These are phyloP conservation scores for Pisolithus tinctorius DNA, from an alignment of 768 basidiomycete genomes.

Conservation along the genomic window DNA sequence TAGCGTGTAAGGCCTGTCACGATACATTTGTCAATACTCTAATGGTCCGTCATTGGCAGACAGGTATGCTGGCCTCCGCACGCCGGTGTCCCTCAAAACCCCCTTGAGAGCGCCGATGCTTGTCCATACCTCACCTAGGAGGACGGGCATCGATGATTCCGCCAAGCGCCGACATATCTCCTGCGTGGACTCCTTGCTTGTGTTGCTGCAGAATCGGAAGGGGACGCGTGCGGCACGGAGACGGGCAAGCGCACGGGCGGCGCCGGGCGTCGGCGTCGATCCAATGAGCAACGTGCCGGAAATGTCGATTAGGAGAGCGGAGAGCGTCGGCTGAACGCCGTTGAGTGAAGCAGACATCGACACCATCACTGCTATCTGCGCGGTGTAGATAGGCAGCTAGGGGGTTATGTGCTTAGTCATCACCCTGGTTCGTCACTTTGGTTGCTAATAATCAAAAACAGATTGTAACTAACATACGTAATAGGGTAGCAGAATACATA, in stretches of 20 bases:
- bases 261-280: constrained; percentile 38
- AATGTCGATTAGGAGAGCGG: constrained; percentile 56
- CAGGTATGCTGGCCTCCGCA: constrained; percentile 31
- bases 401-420: too few species aligned
- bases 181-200: constrained; percentile 54
- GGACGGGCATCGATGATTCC: constrained; percentile 44
- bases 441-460: too few species aligned
- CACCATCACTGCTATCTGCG: too few species aligned
- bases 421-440: too few species aligned
- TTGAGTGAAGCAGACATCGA: neutral
- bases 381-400: too few species aligned
- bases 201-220: constrained; percentile 60
- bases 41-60: neutral
- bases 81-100: constrained; percentile 32
- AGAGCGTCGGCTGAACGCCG: constrained; percentile 22
- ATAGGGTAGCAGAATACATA: too few species aligned
- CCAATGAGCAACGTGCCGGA: constrained; percentile 63
- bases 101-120: constrained; percentile 54
- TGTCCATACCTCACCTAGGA: constrained; percentile 49
- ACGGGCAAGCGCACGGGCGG: constrained; percentile 24
- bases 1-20: constrained; percentile 46
- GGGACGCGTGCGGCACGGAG: constrained; percentile 31
- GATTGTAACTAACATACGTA: too few species aligned
- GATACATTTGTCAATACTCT: neutral
- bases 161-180: constrained; percentile 38